Evolutionary conservation across 2,329 filamentous ascomycete species (phyloP).

Genomic region (Ceratocystis destructans): DNA sequence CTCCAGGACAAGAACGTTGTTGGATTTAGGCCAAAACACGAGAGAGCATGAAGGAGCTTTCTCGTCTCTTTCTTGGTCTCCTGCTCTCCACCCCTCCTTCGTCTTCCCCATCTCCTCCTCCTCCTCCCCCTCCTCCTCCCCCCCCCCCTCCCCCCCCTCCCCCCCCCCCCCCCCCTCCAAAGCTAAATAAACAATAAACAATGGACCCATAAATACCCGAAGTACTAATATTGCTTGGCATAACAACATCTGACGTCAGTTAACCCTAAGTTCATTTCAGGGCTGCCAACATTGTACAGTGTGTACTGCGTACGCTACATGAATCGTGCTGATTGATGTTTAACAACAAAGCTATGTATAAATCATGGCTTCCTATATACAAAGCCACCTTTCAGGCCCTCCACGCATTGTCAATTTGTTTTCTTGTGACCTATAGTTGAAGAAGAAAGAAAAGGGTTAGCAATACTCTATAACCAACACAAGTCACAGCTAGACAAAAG

Average conservation of each 20-base stretch:
- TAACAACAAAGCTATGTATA: not conserved
- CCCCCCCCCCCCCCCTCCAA: too few relatives aligned
- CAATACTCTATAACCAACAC: not conserved
- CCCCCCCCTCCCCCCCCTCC: too few relatives aligned
- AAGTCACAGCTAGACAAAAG: not conserved
- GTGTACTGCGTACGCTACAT: not conserved
- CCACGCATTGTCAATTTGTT: constrained; percentile 56
- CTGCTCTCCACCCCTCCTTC: not conserved
- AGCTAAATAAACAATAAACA: too few relatives aligned
- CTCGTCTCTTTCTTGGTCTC: too few relatives aligned
- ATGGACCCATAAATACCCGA: too few relatives aligned
- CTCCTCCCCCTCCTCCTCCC: too few relatives aligned
- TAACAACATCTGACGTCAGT: not conserved
- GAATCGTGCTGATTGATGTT: not conserved
- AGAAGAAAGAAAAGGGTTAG: constrained; percentile 25
- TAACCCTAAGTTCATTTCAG: not conserved
- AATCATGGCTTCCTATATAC: not conserved
- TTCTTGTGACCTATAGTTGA: constrained; percentile 40
- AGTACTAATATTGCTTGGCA: too few relatives aligned
- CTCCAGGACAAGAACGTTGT: not conserved
- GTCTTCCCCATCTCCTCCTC: not conserved
- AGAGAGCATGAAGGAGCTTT: not conserved
- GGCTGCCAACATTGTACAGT: not conserved
- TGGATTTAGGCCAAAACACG: not conserved
- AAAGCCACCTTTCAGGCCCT: constrained; percentile 24